These are phyloP conservation scores for Aspergillus hiratsukae DNA, from an alignment of 2,329 filamentous ascomycete genomes.

Conservation along the genomic window DNA sequence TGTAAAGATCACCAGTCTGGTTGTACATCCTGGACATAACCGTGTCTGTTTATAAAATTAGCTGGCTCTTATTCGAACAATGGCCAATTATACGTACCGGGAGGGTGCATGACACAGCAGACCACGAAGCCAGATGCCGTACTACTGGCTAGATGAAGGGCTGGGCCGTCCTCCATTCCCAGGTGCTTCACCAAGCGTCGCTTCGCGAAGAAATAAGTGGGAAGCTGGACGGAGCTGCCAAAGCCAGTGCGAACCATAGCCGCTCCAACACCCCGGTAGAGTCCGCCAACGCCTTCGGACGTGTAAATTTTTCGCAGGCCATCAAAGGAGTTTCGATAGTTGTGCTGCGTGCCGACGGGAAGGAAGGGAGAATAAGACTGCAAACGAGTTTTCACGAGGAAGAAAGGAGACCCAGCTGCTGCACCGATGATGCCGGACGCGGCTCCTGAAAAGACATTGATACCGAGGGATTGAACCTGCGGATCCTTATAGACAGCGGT, in stretches of 20 bases:
- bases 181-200: constrained; percentile 74
- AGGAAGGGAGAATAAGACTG: constrained; percentile 91
- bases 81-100: constrained; percentile 54
- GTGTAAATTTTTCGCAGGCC: constrained; percentile 75
- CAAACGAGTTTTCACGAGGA: constrained; percentile 92
- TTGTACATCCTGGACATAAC: constrained; percentile 99
- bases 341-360: constrained; percentile 94
- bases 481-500: constrained; percentile 66
- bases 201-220: constrained; percentile 98
- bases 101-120: constrained; percentile 96
- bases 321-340: constrained; percentile 80
- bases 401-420: constrained; percentile 91
- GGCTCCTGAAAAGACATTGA: constrained; percentile 94
- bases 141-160: constrained; percentile 83
- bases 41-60: constrained; percentile 59
- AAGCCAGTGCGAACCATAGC: constrained; percentile 96
- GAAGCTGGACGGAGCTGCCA: constrained; percentile 90
- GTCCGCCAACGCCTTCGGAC: constrained; percentile 69
- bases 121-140: constrained; percentile 91
- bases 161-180: constrained; percentile 85
- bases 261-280: constrained; percentile 87
- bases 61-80: background rate
- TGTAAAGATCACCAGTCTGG: constrained; percentile 96
- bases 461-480: constrained; percentile 73
- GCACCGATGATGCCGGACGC: constrained; percentile 85